phyloP scores from a whole-genome alignment of 805 yeast species.

The Metschnikowia noctiluminum region DNA sequence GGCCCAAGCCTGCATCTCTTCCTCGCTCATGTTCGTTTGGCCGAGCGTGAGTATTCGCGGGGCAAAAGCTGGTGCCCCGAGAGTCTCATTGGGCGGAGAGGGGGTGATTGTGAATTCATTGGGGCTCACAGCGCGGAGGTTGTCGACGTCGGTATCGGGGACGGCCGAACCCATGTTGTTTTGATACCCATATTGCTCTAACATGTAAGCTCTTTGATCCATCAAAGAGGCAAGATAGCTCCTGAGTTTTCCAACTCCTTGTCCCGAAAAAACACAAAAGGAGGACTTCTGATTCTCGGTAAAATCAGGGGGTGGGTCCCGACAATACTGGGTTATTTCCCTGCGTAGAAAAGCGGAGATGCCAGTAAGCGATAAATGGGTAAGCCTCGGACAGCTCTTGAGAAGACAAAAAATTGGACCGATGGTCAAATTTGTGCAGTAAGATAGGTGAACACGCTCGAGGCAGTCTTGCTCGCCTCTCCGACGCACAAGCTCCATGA shows the following conservation, averaged over 20 bases:
- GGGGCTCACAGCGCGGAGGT: not conserved
- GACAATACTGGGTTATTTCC: conserved; percentile 82
- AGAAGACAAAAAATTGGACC: conserved; percentile 74
- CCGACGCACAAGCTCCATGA: conserved; percentile 60
- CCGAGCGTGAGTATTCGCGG: not conserved
- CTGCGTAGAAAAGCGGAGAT: conserved; percentile 82
- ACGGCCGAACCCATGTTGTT: not conserved
- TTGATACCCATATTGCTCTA: conserved; percentile 13
- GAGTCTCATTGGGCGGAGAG: conserved; percentile 11
- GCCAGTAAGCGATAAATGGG: conserved; percentile 91
- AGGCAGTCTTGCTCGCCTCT: conserved; percentile 75
- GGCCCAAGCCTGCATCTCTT: conserved; percentile 20
- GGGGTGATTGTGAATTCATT: conserved; percentile 6
- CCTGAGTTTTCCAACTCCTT: conserved; percentile 76
- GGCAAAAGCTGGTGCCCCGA: conserved; percentile 13
- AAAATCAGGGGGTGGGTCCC: conserved; percentile 91
- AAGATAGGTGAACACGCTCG: conserved; percentile 90
- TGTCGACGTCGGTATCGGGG: not conserved
- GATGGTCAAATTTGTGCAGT: conserved; percentile 77
- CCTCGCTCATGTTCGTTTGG: conserved; percentile 7
- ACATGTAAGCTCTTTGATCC: conserved; percentile 18
- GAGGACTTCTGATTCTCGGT: conserved; percentile 78
- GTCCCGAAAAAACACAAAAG: conserved; percentile 92
- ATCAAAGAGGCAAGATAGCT: conserved; percentile 50
- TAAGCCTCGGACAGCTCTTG: conserved; percentile 77